phyloP scores from a whole-genome alignment of 208 protist genomes.

The Trypanosoma congolense region DNA sequence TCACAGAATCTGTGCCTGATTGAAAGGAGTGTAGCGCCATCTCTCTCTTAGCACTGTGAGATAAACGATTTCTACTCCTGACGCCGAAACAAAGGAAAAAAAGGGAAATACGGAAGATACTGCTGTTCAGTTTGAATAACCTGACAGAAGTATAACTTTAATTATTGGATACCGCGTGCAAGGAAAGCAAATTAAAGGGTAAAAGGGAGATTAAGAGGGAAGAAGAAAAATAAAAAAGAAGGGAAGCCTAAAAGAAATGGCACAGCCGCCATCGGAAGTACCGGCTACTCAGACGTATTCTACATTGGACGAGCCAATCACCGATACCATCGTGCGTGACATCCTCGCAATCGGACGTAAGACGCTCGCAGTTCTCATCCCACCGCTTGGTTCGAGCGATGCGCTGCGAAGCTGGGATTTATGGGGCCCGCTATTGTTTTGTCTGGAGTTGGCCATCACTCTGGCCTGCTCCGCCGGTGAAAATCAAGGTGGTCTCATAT shows the following conservation, averaged over 20 bases:
- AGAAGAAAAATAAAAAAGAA: constrained; percentile 3
- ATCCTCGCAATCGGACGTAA: constrained; percentile 66
- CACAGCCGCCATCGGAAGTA: background rate
- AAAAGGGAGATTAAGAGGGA: constrained; percentile 1
- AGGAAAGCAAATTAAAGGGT: background rate
- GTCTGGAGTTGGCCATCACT: constrained; percentile 74
- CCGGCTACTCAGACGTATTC: constrained; percentile 24
- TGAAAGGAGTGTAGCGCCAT: too few relatives aligned
- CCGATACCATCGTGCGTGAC: constrained; percentile 58
- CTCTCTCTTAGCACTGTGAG: too few relatives aligned
- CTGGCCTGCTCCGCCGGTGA: constrained; percentile 32
- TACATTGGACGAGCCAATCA: constrained; percentile 63
- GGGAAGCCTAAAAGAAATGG: constrained; percentile 9
- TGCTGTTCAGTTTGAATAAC: too few relatives aligned
- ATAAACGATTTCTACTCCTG: too few relatives aligned
- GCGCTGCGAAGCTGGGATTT: constrained; percentile 87
- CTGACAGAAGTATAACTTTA: background rate
- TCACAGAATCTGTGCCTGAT: too few relatives aligned
- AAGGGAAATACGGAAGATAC: too few relatives aligned
- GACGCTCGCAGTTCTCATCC: constrained; percentile 59
- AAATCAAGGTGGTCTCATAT: constrained; percentile 54
- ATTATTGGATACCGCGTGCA: background rate
- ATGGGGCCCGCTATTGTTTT: constrained; percentile 91
- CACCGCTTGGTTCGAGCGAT: constrained; percentile 29
- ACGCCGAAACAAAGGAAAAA: too few relatives aligned